These are phyloP conservation scores for Yamadazyma triangularis DNA, from an alignment of 1,139 yeast species.

Conservation along the genomic window DNA sequence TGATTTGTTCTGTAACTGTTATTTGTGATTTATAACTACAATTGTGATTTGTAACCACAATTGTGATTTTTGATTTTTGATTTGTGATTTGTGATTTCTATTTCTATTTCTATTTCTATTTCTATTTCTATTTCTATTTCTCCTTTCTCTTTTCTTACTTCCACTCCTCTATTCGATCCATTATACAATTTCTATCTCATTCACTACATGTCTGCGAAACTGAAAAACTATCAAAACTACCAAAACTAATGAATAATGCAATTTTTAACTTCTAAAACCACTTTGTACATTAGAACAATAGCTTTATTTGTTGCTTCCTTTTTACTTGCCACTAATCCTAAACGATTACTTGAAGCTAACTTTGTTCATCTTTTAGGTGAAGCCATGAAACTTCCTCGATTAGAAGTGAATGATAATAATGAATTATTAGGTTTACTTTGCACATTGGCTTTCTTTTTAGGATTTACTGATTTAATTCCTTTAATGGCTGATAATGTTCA, in stretches of 20 bases:
- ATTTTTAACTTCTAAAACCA: slow-evolving; percentile 47
- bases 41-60: too few species aligned
- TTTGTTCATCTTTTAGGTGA: slow-evolving; percentile 53
- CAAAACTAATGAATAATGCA: slow-evolving; percentile 38
- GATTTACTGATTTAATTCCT: slow-evolving; percentile 55
- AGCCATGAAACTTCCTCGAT: slow-evolving; percentile 51
- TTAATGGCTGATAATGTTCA: slow-evolving; percentile 49
- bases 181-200: too few species aligned
- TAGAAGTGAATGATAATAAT: slow-evolving; percentile 38
- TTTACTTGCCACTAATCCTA: slow-evolving; percentile 57
- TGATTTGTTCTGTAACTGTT: too few species aligned
- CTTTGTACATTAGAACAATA: slow-evolving; percentile 46
- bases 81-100: too few species aligned
- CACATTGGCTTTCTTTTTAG: slow-evolving; percentile 38
- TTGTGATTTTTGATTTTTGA: too few species aligned
- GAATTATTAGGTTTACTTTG: slow-evolving; percentile 53
- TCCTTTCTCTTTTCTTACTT: too few species aligned
- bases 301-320: slow-evolving; percentile 47
- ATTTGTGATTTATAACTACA: too few species aligned
- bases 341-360: slow-evolving; percentile 34
- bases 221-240: neutral
- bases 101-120: too few species aligned
- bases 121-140: too few species aligned
- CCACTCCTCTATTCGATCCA: too few species aligned
- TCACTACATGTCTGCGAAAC: neutral